Base-by-base conservation (phyloP, 257 asterid species). In the Plectranthus barbatus region DNA sequence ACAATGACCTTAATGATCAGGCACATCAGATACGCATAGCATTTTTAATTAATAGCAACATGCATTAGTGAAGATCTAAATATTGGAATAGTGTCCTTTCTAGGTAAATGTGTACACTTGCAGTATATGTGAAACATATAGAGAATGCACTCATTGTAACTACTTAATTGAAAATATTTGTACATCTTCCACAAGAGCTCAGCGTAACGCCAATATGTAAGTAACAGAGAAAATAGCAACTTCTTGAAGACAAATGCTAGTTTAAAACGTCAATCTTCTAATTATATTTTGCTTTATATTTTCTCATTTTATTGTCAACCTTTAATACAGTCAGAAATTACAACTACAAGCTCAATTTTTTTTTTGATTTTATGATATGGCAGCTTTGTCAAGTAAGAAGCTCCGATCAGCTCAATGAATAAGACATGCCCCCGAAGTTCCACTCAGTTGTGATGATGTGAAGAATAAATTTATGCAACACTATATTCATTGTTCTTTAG, bases 181-280 rank as follows among this genome's bases (percentile, higher is more conserved):
- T 26, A 29, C 9, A 29, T 59, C 34, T 37, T 62, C 71, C 67
- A 26, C 45, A 48, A n/a, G 66, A 18, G 12, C 19, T 58, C 39
- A 47, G 67, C 50, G 59, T 34, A 46, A 59, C 33, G 19, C 62
- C 10, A 13, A 39, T 42, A 44, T 31, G 10, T 41, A 6, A 14
- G 29, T 15, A 66, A 8, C 17, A 40, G 9, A 53, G 47, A 5
- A 41, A 50, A 33, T 18, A 15, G 47, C 62, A 20, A 21, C 44
- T 48, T 54, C 40, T 42, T 56, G 40, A 62, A 70, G 56, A 44
- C 64, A 52, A 13, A 39, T 47, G 52, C 23, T 42, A 29, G 26
- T 23, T 20, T 51, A 62, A 56, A 50, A 19, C 15, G 45, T 59
- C 61, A 68, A 68, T 29, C 48, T 33, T 64, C 69, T 15, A 54